These are phyloP conservation scores for Glycine soja DNA, from an alignment of 306 rosid species.

Conservation along the genomic window DNA sequence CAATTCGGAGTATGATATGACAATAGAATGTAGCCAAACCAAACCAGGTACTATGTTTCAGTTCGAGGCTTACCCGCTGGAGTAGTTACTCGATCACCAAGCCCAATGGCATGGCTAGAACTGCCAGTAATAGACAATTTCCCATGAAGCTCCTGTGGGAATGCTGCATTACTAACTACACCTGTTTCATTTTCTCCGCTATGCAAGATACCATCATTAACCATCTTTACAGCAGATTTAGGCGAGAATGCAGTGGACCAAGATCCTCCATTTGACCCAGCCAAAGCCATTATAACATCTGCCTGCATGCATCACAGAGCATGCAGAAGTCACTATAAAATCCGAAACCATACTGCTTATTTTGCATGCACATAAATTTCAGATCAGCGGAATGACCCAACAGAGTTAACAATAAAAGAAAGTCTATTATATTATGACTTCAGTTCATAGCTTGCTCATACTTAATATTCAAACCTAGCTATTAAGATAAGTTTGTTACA, in stretches of 20 bases:
- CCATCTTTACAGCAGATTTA: constrained; percentile 61
- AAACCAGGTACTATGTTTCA: constrained; percentile 23
- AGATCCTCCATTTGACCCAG: constrained; percentile 99
- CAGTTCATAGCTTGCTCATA: constrained; percentile 12
- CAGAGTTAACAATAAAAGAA: constrained; percentile 10
- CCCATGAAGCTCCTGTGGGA: constrained; percentile 66
- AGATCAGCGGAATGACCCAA: constrained; percentile 25
- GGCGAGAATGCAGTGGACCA: constrained; percentile 90
- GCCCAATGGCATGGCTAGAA: constrained; percentile 61
- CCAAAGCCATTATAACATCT: constrained; percentile 95
- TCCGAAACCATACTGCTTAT: constrained; percentile 15
- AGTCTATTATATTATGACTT: not conserved
- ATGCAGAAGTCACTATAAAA: constrained; percentile 39
- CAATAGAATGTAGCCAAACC: constrained; percentile 12
- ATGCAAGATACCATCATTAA: constrained; percentile 58
- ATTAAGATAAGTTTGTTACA: not conserved
- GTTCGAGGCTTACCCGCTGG: constrained; percentile 60
- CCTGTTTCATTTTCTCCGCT: constrained; percentile 77
- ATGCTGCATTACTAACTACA: constrained; percentile 53
- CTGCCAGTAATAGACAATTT: constrained; percentile 59
- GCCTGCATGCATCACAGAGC: constrained; percentile 65
- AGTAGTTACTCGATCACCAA: constrained; percentile 59
- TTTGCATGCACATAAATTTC: constrained; percentile 27
- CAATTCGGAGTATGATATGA: not conserved
- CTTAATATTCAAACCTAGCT: constrained; percentile 17